A percentile compares a stretch with the other conserved stretches of the same genome.
Evolutionary conservation across 2,329 filamentous ascomycete genomes (phyloP).

Genomic region (Aureobasidium melanogenum): DNA sequence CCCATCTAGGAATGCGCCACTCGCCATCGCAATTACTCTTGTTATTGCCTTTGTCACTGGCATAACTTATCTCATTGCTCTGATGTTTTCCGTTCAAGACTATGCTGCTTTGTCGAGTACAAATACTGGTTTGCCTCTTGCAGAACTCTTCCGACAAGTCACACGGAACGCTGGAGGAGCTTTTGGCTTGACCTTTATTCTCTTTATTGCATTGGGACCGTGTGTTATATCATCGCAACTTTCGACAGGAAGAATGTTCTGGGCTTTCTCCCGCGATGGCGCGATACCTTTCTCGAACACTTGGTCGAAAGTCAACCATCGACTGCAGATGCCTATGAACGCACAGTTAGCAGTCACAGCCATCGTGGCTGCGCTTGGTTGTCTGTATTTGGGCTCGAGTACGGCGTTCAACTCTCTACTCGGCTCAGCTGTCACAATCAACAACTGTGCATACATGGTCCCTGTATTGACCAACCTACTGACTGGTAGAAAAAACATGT

Average conservation of each 20-base stretch:
- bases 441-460: constrained; percentile 4
- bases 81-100: constrained; percentile 47
- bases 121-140: constrained; percentile 34
- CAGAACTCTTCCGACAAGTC: constrained; percentile 40
- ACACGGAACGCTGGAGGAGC: constrained; percentile 33
- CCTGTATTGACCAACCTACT: constrained; percentile 2
- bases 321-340: constrained; percentile 13
- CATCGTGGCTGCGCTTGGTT: constrained; percentile 14
- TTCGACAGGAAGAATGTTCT: constrained; percentile 28
- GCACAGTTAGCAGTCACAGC: constrained; percentile 13
- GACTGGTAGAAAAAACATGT: constrained; percentile 1
- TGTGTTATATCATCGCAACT: constrained; percentile 32
- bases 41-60: constrained; percentile 36
- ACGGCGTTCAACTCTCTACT: constrained; percentile 15
- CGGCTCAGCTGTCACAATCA: constrained; percentile 1
- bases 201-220: constrained; percentile 36
- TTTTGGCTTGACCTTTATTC: constrained; percentile 34
- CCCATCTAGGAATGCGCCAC: constrained; percentile 43
- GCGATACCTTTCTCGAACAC: constrained; percentile 16
- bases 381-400: constrained; percentile 13
- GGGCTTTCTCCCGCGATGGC: constrained; percentile 39
- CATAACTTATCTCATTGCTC: constrained; percentile 45
- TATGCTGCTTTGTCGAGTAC: constrained; percentile 20
- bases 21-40: constrained; percentile 46
- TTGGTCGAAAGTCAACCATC: constrained; percentile 6